Evolutionary conservation across 2,329 filamentous ascomycete species (phyloP).

Genomic region (Fusarium protoensiforme): DNA sequence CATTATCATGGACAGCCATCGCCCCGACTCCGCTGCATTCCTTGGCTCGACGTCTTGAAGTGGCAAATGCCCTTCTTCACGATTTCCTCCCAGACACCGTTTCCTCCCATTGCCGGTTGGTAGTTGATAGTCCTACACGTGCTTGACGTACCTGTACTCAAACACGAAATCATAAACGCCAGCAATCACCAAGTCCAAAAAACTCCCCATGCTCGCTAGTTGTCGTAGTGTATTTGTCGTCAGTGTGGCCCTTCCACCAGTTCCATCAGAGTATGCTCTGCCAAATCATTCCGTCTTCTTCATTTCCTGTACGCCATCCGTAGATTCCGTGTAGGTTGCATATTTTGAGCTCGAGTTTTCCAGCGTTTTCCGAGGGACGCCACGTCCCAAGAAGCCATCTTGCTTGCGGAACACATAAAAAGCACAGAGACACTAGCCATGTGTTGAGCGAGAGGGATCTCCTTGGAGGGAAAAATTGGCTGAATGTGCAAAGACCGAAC

Average conservation of each 20-base stretch:
- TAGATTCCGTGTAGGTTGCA: constrained; percentile 15
- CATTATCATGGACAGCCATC: neutral
- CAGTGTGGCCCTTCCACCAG: constrained; percentile 5
- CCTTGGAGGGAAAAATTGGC: constrained; percentile 16
- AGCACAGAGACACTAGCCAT: constrained; percentile 23
- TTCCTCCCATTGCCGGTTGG: constrained; percentile 1
- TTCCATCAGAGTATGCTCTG: constrained; percentile 7
- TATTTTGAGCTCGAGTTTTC: constrained; percentile 27
- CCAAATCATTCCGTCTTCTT: constrained; percentile 14
- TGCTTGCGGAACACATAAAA: constrained; percentile 31
- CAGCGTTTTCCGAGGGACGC: constrained; percentile 16
- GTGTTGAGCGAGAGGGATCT: constrained; percentile 30
- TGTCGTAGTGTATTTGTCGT: constrained; percentile 28
- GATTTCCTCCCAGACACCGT: neutral
- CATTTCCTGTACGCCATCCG: constrained; percentile 25
- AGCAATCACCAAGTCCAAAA: constrained; percentile 20
- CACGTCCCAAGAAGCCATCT: constrained; percentile 20
- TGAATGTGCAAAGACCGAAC: constrained; percentile 21
- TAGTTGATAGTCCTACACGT: constrained; percentile 23
- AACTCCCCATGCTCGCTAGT: constrained; percentile 37
- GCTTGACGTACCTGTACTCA: constrained; percentile 22
- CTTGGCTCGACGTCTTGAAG: neutral
- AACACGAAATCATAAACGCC: constrained; percentile 35
- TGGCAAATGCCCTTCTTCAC: neutral
- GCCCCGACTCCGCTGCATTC: neutral